Conservation (phyloP, 495 filamentous ascomycete genomes). For the Pyrenula aspistea region DNA sequence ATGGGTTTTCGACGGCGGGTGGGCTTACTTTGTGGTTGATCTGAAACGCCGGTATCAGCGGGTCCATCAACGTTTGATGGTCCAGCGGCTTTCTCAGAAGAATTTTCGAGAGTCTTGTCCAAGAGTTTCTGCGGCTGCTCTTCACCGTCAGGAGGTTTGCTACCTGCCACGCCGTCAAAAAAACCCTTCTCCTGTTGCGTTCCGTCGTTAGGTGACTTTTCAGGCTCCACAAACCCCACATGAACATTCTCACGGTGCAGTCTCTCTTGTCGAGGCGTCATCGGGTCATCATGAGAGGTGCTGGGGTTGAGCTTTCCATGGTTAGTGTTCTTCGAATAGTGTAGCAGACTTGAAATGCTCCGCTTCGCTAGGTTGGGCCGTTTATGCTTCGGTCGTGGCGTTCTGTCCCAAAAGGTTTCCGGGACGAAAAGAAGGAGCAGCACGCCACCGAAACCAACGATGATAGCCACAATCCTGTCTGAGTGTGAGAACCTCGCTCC, state of each 20-base stretch:
- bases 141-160: neutral
- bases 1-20: neutral
- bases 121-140: too few species aligned
- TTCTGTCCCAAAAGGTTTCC: slow-evolving; percentile 93
- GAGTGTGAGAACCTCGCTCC: neutral
- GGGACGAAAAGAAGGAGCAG: slow-evolving; percentile 86
- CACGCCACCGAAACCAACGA: slow-evolving; percentile 62
- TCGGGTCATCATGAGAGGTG: neutral
- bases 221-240: slow-evolving; percentile 44
- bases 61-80: neutral
- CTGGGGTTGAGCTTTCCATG: neutral
- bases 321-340: neutral
- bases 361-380: neutral
- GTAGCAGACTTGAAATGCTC: neutral
- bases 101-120: neutral
- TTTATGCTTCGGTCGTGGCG: slow-evolving; percentile 47
- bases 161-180: neutral
- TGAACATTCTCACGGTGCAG: slow-evolving; percentile 20
- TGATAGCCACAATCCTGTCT: slow-evolving; percentile 66
- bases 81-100: neutral
- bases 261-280: neutral
- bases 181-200: slow-evolving; percentile 1
- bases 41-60: neutral
- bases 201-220: slow-evolving; percentile 2
- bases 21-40: neutral